Percentiles rank a stretch among this genome's conserved stretches.
phyloP scores from a whole-genome alignment of 805 yeast species.

The Yamadazyma akitaensis region DNA sequence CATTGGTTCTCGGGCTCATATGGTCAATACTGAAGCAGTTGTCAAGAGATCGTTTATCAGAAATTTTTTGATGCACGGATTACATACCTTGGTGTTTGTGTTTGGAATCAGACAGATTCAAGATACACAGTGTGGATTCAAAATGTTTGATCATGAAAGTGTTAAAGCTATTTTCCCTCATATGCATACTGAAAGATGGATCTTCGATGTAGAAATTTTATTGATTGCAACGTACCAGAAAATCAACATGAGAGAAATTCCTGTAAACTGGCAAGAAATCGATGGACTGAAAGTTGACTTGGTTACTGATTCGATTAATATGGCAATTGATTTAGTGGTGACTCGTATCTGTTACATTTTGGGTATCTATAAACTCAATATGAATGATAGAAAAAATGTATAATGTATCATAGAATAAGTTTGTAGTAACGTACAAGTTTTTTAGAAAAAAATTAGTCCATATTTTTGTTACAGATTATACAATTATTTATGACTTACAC shows the following conservation, averaged over 20 bases:
- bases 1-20: conserved; percentile 93
- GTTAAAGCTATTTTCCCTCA: conserved; percentile 69
- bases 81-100: conserved; percentile 79
- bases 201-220: conserved; percentile 91
- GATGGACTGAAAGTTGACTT: conserved; percentile 92
- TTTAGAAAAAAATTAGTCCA: not conserved
- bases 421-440: not conserved
- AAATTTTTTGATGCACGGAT: conserved; percentile 88
- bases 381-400: conserved; percentile 6
- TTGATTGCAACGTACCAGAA: conserved; percentile 71
- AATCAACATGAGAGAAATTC: conserved; percentile 68
- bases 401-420: not conserved
- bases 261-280: conserved; percentile 96
- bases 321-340: conserved; percentile 92
- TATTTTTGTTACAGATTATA: not conserved
- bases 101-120: conserved; percentile 85
- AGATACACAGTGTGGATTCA: conserved; percentile 98
- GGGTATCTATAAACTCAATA: conserved; percentile 64
- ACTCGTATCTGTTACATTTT: conserved; percentile 84
- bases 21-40: conserved; percentile 94
- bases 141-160: conserved; percentile 76
- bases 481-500: not conserved
- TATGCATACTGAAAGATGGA: conserved; percentile 98
- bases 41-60: conserved; percentile 88
- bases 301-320: conserved; percentile 82